Evolutionary conservation across 1,284 basidiomycete genomes (phyloP), one percentile per base, ranked within the genome.

Genomic region (Farysia itapuensis): DNA sequence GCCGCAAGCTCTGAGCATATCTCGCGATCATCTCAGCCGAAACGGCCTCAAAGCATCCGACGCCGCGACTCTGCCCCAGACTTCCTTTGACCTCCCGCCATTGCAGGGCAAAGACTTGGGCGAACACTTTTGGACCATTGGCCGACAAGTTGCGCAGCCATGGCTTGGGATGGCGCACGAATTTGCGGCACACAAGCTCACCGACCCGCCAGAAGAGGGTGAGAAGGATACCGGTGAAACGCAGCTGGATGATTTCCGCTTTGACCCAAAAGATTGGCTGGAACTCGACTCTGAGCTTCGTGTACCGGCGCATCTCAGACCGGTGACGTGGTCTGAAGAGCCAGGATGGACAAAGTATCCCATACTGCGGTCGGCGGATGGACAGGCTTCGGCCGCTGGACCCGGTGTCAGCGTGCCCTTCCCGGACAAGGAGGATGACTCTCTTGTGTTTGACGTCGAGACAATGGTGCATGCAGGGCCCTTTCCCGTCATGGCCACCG

Each of bases 371-470:
- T 61, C 63, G 3, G 31, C 42, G 1, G 67, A 75, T 14, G 60
- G 66, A 12, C 41, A 36, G 3, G 46, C 46, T 12, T 22, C 46
- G 14, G 67, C 58, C 0, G 44, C 74, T 2, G 72, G 60, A 3
- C 35, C 49, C 9, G 67, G 70, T 16, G 65, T 75, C 14, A 40
- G 69, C 7, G 77, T 81, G 12, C 74, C 79, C 0, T 64, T 66
- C 34, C 72, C 77, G 34, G 61, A 67, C 31, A 59, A 78, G 44
- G 80, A 83, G 1, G 91, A 94, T 68, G 79, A 86, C 39, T 83
- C 85, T 77, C 81, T 97, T 40, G 84, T 85, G 1, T 96, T 98
- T 65, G 95, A 99, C 76, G 89, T 98, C 37, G 94, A 98, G 78
- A 92, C 90, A 0, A 83, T 98, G 80, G 90, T 91, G 14, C 83